phyloP scores from a whole-genome alignment of 2,329 filamentous ascomycete species.

The Coccinonectria pachysandricola region DNA sequence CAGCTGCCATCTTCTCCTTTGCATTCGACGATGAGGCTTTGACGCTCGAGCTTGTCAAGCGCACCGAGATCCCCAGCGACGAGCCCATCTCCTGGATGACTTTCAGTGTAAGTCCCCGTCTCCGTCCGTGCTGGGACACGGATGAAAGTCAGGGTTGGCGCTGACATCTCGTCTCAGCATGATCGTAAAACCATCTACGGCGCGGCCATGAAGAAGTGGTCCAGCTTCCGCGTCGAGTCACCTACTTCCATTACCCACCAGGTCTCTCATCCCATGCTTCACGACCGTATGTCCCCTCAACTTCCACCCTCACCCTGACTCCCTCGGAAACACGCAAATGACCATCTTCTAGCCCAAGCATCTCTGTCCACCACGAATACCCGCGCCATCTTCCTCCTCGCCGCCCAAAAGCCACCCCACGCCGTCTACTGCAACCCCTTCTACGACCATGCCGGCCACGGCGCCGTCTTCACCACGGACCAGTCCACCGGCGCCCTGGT shows the following conservation, averaged over 20 bases:
- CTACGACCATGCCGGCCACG: conserved; percentile 74
- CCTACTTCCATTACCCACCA: conserved; percentile 68
- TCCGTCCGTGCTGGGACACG: too few relatives aligned
- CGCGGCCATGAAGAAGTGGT: conserved; percentile 90
- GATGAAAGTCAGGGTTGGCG: too few relatives aligned
- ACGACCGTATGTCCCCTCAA: conserved; percentile 65
- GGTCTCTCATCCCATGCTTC: conserved; percentile 63
- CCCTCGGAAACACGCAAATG: conserved; percentile 2
- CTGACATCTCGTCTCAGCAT: conserved; percentile 45
- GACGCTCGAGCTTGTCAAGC: conserved; percentile 64
- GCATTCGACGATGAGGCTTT: conserved; percentile 76
- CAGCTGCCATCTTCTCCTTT: conserved; percentile 82
- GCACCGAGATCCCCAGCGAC: conserved; percentile 68
- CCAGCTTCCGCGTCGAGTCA: conserved; percentile 65
- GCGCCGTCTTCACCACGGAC: conserved; percentile 63
- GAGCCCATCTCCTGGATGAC: conserved; percentile 94
- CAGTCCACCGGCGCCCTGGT: conserved; percentile 42
- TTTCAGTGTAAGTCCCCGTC: conserved; percentile 64
- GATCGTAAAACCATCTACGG: conserved; percentile 77
- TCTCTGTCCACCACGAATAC: conserved; percentile 65
- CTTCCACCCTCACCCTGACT: conserved; percentile 1
- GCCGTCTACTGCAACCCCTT: conserved; percentile 85
- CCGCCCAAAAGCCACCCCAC: conserved; percentile 66
- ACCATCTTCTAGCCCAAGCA: conserved; percentile 45
- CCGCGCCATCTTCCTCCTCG: conserved; percentile 79